phyloP scores from a whole-genome alignment of 331 rosid genomes.

The Malus hybrid region DNA sequence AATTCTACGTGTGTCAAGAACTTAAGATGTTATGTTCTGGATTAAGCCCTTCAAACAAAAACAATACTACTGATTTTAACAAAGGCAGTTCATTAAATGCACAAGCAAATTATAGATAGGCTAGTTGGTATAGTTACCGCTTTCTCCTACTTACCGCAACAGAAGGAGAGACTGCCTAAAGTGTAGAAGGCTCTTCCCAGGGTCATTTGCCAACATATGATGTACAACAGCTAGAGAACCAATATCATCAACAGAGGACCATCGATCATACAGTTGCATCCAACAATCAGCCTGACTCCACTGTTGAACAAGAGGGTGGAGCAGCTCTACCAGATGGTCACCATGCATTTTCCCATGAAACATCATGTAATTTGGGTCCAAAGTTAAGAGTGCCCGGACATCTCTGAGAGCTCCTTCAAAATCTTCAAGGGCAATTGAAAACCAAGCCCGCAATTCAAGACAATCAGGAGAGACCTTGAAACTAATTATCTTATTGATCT shows the following conservation, averaged over 20 bases:
- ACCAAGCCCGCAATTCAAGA: conserved; percentile 89
- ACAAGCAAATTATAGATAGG: not conserved
- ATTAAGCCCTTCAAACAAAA: not conserved
- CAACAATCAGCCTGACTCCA: conserved; percentile 83
- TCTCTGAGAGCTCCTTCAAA: conserved; percentile 75
- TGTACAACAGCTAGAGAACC: conserved; percentile 87
- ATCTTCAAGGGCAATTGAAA: conserved; percentile 57
- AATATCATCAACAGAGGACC: conserved; percentile 85
- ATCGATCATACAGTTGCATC: conserved; percentile 72
- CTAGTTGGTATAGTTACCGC: not conserved
- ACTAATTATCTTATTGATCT: conserved; percentile 62
- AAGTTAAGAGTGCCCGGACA: conserved; percentile 70
- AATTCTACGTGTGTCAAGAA: not conserved
- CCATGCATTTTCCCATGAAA: conserved; percentile 64
- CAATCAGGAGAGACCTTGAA: conserved; percentile 77
- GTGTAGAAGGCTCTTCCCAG: conserved; percentile 70
- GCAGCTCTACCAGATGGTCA: conserved; percentile 56
- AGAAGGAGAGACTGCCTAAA: conserved; percentile 82
- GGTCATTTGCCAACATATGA: conserved; percentile 81
- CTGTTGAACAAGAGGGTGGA: conserved; percentile 55
- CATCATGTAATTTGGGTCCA: conserved; percentile 72
- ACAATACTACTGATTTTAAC: not conserved
- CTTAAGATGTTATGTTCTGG: not conserved
- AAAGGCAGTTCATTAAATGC: not conserved
- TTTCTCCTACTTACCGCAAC: conserved; percentile 43